Evolutionary conservation across 345 rosid genomes (phyloP).

Genomic region (Moricandia moricandioides): DNA sequence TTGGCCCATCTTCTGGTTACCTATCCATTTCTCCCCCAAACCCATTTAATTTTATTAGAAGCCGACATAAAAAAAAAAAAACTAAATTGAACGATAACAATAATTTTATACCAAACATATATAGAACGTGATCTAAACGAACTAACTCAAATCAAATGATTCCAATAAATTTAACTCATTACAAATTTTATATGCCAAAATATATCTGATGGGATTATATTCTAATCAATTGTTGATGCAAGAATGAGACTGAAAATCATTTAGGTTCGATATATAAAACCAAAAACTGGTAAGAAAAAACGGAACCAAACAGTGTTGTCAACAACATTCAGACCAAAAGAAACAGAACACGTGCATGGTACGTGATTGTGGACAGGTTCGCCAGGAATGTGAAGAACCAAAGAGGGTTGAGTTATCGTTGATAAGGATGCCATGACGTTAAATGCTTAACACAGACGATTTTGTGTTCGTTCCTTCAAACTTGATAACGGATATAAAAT

Average conservation of each 20-base stretch:
- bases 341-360: too few species aligned
- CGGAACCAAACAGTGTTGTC: not conserved
- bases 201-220: not conserved
- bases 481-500: too few species aligned
- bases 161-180: too few species aligned
- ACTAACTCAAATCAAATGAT: not conserved
- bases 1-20: constrained; percentile 83
- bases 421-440: too few species aligned
- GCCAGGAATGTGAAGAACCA: too few species aligned
- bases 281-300: not conserved
- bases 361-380: too few species aligned
- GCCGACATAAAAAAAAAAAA: not conserved
- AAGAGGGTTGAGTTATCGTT: too few species aligned
- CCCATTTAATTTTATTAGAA: not conserved
- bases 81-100: not conserved
- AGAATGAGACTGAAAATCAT: not conserved
- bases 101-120: not conserved
- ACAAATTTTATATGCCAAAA: not conserved
- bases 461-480: too few species aligned
- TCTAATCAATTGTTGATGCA: not conserved
- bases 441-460: too few species aligned
- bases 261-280: not conserved
- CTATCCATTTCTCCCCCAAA: constrained; percentile 35
- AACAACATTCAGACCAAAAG: not conserved
- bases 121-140: not conserved